Evolutionary conservation across 2,329 filamentous ascomycete species (phyloP).

Genomic region (Ilyonectria robusta): DNA sequence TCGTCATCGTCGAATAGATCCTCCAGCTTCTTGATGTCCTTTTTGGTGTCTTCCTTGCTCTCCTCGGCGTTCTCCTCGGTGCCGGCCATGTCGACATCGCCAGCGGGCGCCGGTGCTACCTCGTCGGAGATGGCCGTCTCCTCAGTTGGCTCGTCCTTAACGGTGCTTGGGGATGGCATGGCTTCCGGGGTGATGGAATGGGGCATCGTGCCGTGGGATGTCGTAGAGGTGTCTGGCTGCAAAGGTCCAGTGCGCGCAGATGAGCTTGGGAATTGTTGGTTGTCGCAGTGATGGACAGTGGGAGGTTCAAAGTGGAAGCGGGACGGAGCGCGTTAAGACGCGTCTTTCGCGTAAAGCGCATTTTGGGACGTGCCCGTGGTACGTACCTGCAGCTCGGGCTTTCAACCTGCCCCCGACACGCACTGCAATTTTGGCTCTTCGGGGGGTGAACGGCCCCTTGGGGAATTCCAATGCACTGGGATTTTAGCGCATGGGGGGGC

Average conservation of each 20-base stretch:
- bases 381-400: slow-evolving; percentile 29
- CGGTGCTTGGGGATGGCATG: slow-evolving; percentile 45
- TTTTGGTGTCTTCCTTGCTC: slow-evolving; percentile 50
- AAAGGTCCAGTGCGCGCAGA: not conserved
- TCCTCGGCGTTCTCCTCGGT: slow-evolving; percentile 56
- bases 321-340: slow-evolving; percentile 40
- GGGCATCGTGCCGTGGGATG: slow-evolving; percentile 33
- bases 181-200: slow-evolving; percentile 40
- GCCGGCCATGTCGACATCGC: slow-evolving; percentile 43
- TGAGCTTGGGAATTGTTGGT: slow-evolving; percentile 22
- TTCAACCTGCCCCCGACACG: not conserved
- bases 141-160: slow-evolving; percentile 48
- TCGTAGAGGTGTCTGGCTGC: not conserved
- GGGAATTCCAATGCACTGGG: too few species aligned
- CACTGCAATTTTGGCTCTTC: too few species aligned
- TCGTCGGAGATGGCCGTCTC: slow-evolving; percentile 38
- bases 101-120: slow-evolving; percentile 31
- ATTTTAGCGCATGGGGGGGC: too few species aligned
- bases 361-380: slow-evolving; percentile 25
- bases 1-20: slow-evolving; percentile 72
- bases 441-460: too few species aligned
- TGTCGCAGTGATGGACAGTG: slow-evolving; percentile 41
- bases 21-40: slow-evolving; percentile 67
- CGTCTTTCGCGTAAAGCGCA: slow-evolving; percentile 47
- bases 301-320: slow-evolving; percentile 31